Percentiles rank a stretch among this genome's conserved stretches.
These are phyloP conservation scores for Pyronema domesticum DNA, from an alignment of 495 filamentous ascomycete genomes.

Conservation along the genomic window DNA sequence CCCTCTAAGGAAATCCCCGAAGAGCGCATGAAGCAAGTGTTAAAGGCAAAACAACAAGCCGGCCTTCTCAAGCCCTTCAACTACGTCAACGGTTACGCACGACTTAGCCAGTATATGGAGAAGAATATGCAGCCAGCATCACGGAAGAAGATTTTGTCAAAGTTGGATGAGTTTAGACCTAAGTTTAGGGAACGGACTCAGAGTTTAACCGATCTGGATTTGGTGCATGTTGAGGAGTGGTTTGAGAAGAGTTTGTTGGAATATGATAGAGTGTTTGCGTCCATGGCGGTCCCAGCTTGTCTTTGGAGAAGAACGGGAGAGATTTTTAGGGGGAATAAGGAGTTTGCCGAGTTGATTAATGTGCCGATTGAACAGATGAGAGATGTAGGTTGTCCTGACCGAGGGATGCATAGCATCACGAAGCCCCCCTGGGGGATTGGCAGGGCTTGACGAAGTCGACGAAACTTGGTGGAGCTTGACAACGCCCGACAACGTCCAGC, in stretches of 20 bases:
- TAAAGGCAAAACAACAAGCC: constrained; percentile 88
- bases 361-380: constrained; percentile 78
- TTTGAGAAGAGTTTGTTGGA: constrained; percentile 90
- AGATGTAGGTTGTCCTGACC: constrained; percentile 47
- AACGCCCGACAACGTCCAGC: no score
- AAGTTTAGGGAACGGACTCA: constrained; percentile 94
- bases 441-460: no score
- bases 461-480: no score
- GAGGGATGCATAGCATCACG: constrained; percentile 5
- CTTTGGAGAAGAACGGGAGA: constrained; percentile 94
- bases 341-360: constrained; percentile 93
- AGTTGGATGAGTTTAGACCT: constrained; percentile 80
- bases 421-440: not conserved
- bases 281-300: constrained; percentile 96
- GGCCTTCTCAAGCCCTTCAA: constrained; percentile 92
- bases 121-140: constrained; percentile 58
- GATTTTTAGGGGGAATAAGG: constrained; percentile 93
- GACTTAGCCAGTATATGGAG: constrained; percentile 78
- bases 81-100: constrained; percentile 87
- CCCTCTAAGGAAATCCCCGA: constrained; percentile 84
- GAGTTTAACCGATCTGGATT: constrained; percentile 70
- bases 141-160: constrained; percentile 73
- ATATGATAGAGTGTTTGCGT: constrained; percentile 94
- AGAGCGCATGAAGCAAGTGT: constrained; percentile 84
- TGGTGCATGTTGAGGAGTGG: constrained; percentile 95